Evolutionary conservation across 2,329 filamentous ascomycete genomes (phyloP).

Genomic region (Cephalotrichum gorgonifer): DNA sequence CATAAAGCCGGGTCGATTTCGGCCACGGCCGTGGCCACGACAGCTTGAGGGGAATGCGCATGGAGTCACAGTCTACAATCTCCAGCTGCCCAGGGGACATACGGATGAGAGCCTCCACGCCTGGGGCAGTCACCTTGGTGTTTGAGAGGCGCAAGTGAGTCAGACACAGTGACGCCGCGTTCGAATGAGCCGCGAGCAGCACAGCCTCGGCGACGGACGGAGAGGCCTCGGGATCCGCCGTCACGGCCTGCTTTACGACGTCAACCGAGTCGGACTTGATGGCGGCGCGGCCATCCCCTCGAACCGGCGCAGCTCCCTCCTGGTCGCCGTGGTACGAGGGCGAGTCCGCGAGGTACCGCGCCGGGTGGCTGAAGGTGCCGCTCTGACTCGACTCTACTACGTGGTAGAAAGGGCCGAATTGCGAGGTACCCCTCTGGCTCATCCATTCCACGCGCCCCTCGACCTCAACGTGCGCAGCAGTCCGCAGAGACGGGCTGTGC

Average conservation of each 20-base stretch:
- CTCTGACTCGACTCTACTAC: conserved; percentile 39
- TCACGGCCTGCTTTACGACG: conserved; percentile 15
- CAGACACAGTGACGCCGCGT: conserved; percentile 15
- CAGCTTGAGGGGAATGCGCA: conserved; percentile 1
- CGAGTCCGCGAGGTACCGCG: conserved; percentile 36
- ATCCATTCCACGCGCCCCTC: conserved; percentile 33
- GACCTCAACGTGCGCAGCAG: conserved; percentile 25
- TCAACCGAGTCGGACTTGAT: conserved; percentile 22
- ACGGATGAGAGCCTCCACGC: conserved; percentile 31
- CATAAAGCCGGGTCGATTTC: conserved; percentile 22
- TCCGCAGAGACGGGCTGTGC: conserved; percentile 4
- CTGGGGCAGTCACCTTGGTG: conserved; percentile 34
- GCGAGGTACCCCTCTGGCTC: conserved; percentile 16
- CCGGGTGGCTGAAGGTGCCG: conserved; percentile 29
- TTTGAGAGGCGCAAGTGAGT: conserved; percentile 45
- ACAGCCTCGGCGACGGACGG: conserved; percentile 7
- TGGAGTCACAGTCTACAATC: conserved; percentile 27
- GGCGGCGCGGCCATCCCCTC: conserved; percentile 18
- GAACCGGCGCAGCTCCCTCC: conserved; percentile 3
- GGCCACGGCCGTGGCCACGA: conserved; percentile 19
- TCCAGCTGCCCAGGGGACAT: conserved; percentile 35
- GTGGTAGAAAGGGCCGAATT: conserved; percentile 30
- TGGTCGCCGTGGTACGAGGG: conserved; percentile 25
- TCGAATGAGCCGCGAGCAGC: neutral
- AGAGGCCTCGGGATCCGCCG: conserved; percentile 13